phyloP scores from a whole-genome alignment of 2,329 filamentous ascomycete genomes.

The Sclerotinia nivalis region DNA sequence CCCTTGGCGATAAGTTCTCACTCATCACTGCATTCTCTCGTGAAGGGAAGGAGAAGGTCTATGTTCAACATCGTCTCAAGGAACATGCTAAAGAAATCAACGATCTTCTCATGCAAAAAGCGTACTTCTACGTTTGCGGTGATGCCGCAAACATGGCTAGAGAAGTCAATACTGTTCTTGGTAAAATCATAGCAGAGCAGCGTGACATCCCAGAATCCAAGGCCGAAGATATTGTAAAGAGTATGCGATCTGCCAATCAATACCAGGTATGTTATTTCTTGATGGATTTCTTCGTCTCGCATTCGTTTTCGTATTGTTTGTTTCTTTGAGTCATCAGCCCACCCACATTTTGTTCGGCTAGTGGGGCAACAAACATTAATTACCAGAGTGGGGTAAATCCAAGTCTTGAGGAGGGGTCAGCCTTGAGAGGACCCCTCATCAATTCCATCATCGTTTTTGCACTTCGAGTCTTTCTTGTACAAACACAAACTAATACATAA shows the following conservation, averaged over 20 bases:
- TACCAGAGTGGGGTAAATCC: background rate
- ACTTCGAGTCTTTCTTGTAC: background rate
- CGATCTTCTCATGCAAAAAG: slow-evolving; percentile 79
- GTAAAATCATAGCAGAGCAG: slow-evolving; percentile 82
- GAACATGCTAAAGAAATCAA: slow-evolving; percentile 83
- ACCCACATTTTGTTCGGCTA: background rate
- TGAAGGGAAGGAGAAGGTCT: slow-evolving; percentile 83
- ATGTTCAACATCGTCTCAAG: slow-evolving; percentile 90
- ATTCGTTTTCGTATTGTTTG: background rate
- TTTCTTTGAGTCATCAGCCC: background rate
- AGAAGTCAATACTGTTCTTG: slow-evolving; percentile 85
- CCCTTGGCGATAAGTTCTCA: slow-evolving; percentile 84
- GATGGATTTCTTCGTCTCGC: background rate
- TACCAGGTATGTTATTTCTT: slow-evolving; percentile 70
- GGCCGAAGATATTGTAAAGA: slow-evolving; percentile 95
- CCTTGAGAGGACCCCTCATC: background rate
- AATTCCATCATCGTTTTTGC: background rate
- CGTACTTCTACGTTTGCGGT: slow-evolving; percentile 97
- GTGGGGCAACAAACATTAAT: background rate
- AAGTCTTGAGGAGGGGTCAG: no score
- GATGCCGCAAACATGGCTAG: slow-evolving; percentile 97
- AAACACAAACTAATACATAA: slow-evolving; percentile 21
- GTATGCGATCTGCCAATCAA: slow-evolving; percentile 90
- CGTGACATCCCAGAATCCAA: slow-evolving; percentile 80
- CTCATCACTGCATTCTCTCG: slow-evolving; percentile 95